These are phyloP conservation scores for Ophiostoma novo-ulmi DNA, from an alignment of 2,329 filamentous ascomycete genomes.

Conservation along the genomic window DNA sequence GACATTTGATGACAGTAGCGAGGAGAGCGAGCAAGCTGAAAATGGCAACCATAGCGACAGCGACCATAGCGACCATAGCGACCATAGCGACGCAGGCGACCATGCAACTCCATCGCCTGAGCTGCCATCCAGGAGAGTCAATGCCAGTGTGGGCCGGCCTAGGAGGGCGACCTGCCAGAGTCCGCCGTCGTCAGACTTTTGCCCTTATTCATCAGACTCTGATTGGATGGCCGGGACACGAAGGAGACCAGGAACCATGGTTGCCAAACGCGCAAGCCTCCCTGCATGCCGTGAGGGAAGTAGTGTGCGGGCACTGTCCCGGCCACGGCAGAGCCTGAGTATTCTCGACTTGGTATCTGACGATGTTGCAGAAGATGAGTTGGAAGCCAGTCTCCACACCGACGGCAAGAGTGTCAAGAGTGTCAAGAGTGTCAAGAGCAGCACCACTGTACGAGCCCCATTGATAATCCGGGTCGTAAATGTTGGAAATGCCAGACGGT, in stretches of 20 bases:
- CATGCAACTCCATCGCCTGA: not conserved
- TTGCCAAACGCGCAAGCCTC: constrained; percentile 1
- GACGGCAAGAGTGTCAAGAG: not conserved
- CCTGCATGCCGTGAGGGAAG: not conserved
- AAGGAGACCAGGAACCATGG: not conserved
- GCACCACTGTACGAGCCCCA: not conserved
- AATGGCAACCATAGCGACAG: not conserved
- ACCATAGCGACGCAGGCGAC: not conserved
- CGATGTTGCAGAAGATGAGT: not conserved
- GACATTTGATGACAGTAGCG: not conserved
- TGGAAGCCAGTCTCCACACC: not conserved
- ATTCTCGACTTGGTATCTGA: constrained; percentile 11
- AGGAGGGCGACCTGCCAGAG: not conserved
- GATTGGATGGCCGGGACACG: not conserved
- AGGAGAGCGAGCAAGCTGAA: not conserved
- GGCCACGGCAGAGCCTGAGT: not conserved
- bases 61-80: not conserved
- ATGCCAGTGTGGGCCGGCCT: not conserved
- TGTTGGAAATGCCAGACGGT: not conserved
- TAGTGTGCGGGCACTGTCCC: not conserved
- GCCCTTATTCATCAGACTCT: constrained; percentile 7
- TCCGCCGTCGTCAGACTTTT: not conserved
- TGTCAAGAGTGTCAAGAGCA: not conserved
- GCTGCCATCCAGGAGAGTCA: not conserved
- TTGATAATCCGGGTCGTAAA: not conserved